Conservation (phyloP, 208 protist species). For the Leishmania amazonensis region DNA sequence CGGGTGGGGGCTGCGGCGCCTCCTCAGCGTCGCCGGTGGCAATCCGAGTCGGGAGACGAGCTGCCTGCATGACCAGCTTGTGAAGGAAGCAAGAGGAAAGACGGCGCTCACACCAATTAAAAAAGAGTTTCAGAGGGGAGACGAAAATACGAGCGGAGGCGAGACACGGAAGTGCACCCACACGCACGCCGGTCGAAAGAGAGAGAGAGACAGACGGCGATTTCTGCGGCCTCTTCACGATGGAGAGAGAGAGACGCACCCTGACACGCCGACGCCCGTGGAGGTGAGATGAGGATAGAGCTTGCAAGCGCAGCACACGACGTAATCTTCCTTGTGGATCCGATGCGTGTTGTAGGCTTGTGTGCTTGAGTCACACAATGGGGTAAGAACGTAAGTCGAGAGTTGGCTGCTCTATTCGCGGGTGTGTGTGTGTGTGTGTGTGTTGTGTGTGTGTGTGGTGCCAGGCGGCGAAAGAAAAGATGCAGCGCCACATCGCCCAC, state of each 20-base stretch:
- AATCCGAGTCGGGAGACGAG: not conserved
- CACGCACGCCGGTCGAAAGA: not conserved
- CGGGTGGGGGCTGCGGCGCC: not conserved
- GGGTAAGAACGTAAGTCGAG: not conserved
- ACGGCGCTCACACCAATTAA: not conserved
- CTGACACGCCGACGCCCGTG: not conserved
- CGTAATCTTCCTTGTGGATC: not conserved
- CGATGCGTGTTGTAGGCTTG: not conserved
- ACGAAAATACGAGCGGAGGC: not conserved
- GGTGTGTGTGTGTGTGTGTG: no score
- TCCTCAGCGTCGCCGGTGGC: not conserved
- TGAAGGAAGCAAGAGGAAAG: not conserved
- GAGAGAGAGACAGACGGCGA: not conserved
- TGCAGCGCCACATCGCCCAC: no score
- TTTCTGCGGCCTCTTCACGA: not conserved
- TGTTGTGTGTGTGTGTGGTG: no score
- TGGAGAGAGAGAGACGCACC: not conserved
- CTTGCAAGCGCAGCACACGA: not conserved
- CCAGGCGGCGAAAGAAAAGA: no score
- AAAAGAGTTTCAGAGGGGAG: not conserved
- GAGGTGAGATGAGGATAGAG: not conserved
- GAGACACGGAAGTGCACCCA: not conserved
- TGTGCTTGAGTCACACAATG: not conserved
- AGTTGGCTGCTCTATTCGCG: not conserved
- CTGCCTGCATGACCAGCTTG: not conserved